Conservation (phyloP, 163 green algal species). For the Scenedesmus sp. region DNA sequence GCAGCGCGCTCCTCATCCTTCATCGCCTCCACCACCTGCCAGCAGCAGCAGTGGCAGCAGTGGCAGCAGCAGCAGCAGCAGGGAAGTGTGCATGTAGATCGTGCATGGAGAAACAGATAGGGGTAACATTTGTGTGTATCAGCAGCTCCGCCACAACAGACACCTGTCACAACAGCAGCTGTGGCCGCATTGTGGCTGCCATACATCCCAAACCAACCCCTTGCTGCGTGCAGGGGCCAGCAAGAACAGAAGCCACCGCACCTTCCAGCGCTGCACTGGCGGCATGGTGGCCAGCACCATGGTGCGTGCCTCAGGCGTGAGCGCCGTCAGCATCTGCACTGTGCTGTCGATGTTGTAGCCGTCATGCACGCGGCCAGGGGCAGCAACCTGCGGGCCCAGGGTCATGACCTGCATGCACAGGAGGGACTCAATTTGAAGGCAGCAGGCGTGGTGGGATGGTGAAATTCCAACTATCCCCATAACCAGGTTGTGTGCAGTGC, state of each 20-base stretch:
- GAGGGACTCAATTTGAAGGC: neutral
- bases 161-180: too few relatives aligned
- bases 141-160: too few relatives aligned
- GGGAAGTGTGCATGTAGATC: too few relatives aligned
- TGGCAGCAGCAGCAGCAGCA: neutral
- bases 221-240: neutral
- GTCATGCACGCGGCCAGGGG: slow-evolving; percentile 22
- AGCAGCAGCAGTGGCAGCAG: neutral
- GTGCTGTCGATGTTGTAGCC: slow-evolving; percentile 43
- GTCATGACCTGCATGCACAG: slow-evolving; percentile 30
- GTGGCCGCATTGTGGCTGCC: neutral
- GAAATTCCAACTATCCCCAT: neutral
- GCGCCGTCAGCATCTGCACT: slow-evolving; percentile 38
- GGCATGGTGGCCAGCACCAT: slow-evolving; percentile 59
- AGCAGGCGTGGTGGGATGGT: neutral
- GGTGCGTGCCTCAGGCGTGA: slow-evolving; percentile 50
- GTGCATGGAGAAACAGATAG: too few relatives aligned
- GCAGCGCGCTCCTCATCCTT: slow-evolving; percentile 45
- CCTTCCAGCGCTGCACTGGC: slow-evolving; percentile 29
- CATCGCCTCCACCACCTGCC: slow-evolving; percentile 31
- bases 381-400: slow-evolving; percentile 15
- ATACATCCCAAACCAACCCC: too few relatives aligned
- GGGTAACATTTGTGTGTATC: too few relatives aligned
- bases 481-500: neutral
- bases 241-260: neutral